Evolutionary conservation across 768 basidiomycete species (phyloP).

Genomic region (Symmetrospora coprosmae): DNA sequence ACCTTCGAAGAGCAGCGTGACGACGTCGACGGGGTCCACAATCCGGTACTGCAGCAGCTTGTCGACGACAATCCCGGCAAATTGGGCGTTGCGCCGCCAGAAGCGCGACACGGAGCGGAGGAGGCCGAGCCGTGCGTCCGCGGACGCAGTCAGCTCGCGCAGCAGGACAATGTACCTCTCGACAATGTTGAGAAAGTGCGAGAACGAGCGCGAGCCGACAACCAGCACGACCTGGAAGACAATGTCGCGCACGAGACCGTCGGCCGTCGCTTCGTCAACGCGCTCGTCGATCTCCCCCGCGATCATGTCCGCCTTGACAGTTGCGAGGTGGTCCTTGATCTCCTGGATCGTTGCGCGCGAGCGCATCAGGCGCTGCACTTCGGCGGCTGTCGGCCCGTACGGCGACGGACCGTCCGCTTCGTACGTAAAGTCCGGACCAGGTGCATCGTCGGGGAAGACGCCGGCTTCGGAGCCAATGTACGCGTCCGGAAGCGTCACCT

Average conservation of each 20-base stretch:
- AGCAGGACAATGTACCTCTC: constrained; percentile 46
- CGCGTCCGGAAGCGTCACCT: constrained; percentile 67
- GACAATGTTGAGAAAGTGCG: constrained; percentile 91
- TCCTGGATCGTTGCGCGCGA: constrained; percentile 50
- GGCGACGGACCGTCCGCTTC: constrained; percentile 50
- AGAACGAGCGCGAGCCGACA: constrained; percentile 89
- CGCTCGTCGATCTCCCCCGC: constrained; percentile 12
- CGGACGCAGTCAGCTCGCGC: constrained; percentile 37
- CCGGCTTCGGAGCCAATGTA: constrained; percentile 52
- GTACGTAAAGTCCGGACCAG: constrained; percentile 67
- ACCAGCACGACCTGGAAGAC: constrained; percentile 74
- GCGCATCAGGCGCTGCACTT: constrained; percentile 65
- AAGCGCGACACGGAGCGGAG: constrained; percentile 50
- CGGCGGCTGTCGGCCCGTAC: constrained; percentile 63
- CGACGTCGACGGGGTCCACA: constrained; percentile 81
- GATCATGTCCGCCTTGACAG: constrained; percentile 4
- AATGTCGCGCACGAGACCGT: constrained; percentile 57
- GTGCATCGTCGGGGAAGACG: constrained; percentile 55
- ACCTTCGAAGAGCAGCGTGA: constrained; percentile 58
- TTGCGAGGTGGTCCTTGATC: constrained; percentile 57
- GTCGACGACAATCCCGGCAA: constrained; percentile 84
- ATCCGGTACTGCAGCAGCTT: constrained; percentile 98
- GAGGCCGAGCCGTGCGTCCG: constrained; percentile 48
- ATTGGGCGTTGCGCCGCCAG: constrained; percentile 73
- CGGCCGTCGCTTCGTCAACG: constrained; percentile 46